A percentile compares a stretch with the other conserved stretches of the same genome.
Conservation (phyloP, 2,329 filamentous ascomycete genomes). For the Pseudogymnoascus sp. region DNA sequence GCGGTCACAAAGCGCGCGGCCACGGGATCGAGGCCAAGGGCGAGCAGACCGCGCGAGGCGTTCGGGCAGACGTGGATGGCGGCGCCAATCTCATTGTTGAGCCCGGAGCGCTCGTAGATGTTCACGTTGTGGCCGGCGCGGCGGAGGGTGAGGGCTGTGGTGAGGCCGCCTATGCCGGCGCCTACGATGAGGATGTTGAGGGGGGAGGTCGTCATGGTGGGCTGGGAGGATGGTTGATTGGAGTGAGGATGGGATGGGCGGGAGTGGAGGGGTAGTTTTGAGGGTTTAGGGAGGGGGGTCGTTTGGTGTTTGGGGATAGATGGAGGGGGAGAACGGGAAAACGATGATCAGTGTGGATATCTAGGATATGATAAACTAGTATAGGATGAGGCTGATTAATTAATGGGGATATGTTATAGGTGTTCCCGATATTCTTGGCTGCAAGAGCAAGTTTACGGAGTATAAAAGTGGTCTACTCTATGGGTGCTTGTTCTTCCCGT, state of each 20-base stretch:
- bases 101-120: conserved; percentile 24
- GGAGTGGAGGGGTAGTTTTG: not conserved
- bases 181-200: conserved; percentile 24
- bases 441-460: not conserved
- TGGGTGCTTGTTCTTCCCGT: not conserved
- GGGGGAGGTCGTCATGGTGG: conserved; percentile 11
- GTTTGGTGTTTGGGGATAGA: not conserved
- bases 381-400: not conserved
- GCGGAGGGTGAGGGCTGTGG: conserved; percentile 26
- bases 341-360: not conserved
- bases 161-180: conserved; percentile 28
- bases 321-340: not conserved
- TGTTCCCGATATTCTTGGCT: not conserved
- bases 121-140: conserved; percentile 23
- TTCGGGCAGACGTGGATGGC: conserved; percentile 35
- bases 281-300: not conserved
- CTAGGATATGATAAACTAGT: not conserved
- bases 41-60: conserved; percentile 26
- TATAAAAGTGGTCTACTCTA: not conserved
- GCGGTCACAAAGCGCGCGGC: conserved; percentile 20
- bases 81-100: conserved; percentile 35
- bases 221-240: not conserved
- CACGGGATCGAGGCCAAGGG: conserved; percentile 29
- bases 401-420: not conserved
- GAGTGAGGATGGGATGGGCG: not conserved